These are phyloP conservation scores for Scedosporium dehoogii DNA, from an alignment of 2,329 filamentous ascomycete species.

Conservation along the genomic window DNA sequence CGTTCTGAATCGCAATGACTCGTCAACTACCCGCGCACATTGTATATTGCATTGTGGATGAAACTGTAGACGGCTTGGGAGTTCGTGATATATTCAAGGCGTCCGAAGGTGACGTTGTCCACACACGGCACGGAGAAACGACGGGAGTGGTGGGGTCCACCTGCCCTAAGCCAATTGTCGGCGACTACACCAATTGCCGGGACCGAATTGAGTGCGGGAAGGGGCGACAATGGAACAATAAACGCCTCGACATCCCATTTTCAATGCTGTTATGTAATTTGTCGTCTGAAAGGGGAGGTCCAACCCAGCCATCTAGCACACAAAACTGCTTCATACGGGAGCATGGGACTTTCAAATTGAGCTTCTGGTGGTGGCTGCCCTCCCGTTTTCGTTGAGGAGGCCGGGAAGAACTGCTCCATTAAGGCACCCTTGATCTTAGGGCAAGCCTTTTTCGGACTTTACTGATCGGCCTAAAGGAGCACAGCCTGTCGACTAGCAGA, in stretches of 20 bases:
- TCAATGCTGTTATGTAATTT: not conserved
- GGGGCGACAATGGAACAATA: not conserved
- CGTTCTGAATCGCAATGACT: not conserved
- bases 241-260: no score
- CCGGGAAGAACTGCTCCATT: not conserved
- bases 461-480: not conserved
- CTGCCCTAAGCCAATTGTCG: not conserved
- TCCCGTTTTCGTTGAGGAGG: not conserved
- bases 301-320: not conserved
- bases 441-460: not conserved
- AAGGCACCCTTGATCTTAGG: not conserved
- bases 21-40: not conserved
- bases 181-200: not conserved
- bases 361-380: not conserved
- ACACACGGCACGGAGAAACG: not conserved
- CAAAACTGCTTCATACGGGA: no score
- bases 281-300: not conserved
- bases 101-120: no score
- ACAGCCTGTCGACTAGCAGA: no score
- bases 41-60: not conserved
- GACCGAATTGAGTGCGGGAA: not conserved
- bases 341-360: no score
- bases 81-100: not conserved
- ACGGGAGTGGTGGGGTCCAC: not conserved
- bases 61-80: not conserved